Evolutionary conservation across 108 stramenopile genomes (phyloP).

Genomic region (Chaetoceros tenuissimus): DNA sequence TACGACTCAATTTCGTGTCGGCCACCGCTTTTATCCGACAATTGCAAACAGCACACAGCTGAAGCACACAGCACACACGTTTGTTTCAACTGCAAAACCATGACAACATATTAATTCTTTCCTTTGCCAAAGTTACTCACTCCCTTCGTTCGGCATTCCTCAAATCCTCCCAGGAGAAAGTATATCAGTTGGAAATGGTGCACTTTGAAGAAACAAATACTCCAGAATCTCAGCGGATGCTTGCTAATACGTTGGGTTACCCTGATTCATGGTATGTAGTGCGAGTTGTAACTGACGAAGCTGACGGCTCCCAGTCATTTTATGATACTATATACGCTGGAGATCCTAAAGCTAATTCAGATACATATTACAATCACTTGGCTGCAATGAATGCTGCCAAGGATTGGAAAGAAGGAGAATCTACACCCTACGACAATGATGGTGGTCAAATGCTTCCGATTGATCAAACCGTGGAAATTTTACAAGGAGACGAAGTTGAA

Average conservation of each 20-base stretch:
- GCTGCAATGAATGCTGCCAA: not conserved
- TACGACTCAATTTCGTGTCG: no score
- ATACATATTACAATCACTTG: not conserved
- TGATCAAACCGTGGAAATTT: not conserved
- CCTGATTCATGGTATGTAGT: not conserved
- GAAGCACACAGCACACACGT: not conserved
- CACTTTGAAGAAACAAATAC: not conserved
- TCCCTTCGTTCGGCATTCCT: not conserved
- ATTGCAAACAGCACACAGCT: no score
- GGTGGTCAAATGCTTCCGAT: slow-evolving; percentile 1
- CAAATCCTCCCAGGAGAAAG: not conserved
- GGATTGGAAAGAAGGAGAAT: slow-evolving; percentile 1
- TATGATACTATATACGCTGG: not conserved
- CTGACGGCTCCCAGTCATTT: not conserved
- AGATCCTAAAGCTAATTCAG: not conserved
- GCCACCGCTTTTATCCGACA: no score
- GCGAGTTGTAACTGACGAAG: not conserved
- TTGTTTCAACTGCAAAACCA: not conserved
- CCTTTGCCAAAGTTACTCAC: not conserved
- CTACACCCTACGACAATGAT: slow-evolving; percentile 1
- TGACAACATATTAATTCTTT: not conserved
- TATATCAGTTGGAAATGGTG: not conserved
- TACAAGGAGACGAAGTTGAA: not conserved
- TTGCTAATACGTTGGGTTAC: not conserved
- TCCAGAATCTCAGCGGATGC: not conserved